A percentile compares a stretch with the other conserved stretches of the same genome.
These are phyloP conservation scores for Neurospora sp. DNA, from an alignment of 495 filamentous ascomycete species.

Conservation along the genomic window DNA sequence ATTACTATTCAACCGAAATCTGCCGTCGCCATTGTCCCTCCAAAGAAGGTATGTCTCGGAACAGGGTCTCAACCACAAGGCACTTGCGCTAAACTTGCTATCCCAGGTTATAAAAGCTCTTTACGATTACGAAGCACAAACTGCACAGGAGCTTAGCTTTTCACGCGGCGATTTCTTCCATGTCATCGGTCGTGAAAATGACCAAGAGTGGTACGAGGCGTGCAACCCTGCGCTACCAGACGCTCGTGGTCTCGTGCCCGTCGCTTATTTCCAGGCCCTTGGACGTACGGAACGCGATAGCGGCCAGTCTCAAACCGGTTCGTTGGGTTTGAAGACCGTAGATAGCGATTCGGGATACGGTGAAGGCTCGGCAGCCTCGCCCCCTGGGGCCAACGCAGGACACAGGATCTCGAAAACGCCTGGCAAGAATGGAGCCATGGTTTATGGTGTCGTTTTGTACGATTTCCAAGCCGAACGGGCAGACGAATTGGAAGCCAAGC, in stretches of 20 bases:
- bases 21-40: conserved; percentile 88
- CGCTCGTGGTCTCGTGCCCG: conserved; percentile 85
- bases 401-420: conserved; percentile 42
- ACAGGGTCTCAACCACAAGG: neutral
- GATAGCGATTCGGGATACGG: conserved; percentile 75
- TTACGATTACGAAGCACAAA: conserved; percentile 78
- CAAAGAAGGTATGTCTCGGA: conserved; percentile 74
- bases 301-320: conserved; percentile 58
- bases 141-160: conserved; percentile 75
- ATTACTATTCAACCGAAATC: conserved; percentile 87
- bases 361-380: conserved; percentile 40
- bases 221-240: conserved; percentile 88
- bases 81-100: conserved; percentile 17
- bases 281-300: conserved; percentile 86
- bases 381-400: conserved; percentile 25
- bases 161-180: conserved; percentile 95
- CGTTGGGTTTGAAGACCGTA: conserved; percentile 25
- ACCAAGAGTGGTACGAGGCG: conserved; percentile 94
- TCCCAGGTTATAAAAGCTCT: conserved; percentile 88
- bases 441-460: conserved; percentile 94
- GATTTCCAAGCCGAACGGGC: conserved; percentile 93
- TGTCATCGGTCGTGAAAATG: conserved; percentile 93
- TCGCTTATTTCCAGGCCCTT: conserved; percentile 82
- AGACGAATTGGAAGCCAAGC: conserved; percentile 90
- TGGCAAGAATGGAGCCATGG: conserved; percentile 70